Evolutionary conservation across 2,329 filamentous ascomycete genomes (phyloP).

Genomic region (Cylindrodendrum hubeiense): DNA sequence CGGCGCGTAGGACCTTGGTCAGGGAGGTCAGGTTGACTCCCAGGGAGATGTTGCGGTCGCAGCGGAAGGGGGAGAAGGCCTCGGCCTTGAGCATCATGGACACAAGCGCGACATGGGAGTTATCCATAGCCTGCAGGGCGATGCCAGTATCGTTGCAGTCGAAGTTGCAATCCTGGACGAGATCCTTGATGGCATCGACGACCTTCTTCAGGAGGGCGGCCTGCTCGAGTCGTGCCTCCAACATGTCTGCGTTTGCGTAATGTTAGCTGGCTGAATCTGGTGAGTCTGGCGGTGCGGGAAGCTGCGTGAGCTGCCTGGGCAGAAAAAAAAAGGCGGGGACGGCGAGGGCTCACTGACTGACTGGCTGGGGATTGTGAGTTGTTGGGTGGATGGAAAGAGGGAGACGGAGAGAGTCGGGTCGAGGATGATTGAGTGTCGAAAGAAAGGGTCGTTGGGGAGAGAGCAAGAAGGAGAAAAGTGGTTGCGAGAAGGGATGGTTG

Average conservation of each 20-base stretch:
- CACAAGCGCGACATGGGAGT: conserved; percentile 98
- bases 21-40: conserved; percentile 97
- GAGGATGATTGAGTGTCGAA: background rate
- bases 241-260: conserved; percentile 68
- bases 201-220: conserved; percentile 97
- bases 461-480: background rate
- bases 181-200: conserved; percentile 98
- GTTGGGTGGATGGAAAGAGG: background rate
- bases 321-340: conserved; percentile 17
- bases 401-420: background rate
- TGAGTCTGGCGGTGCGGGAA: background rate
- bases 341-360: conserved; percentile 13
- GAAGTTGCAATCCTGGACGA: conserved; percentile 99
- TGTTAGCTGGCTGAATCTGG: conserved; percentile 27
- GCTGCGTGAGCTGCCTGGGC: background rate
- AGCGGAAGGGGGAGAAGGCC: conserved; percentile 93
- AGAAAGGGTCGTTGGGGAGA: background rate
- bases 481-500: conserved; percentile 12
- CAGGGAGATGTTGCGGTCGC: conserved; percentile 98
- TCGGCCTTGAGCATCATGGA: conserved; percentile 99
- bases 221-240: conserved; percentile 98
- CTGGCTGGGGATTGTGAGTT: conserved; percentile 12
- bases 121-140: conserved; percentile 99
- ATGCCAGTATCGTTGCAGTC: conserved; percentile 99
- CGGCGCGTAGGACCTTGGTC: conserved; percentile 96